phyloP scores from a whole-genome alignment of 352 stramenopile genomes.

The Phytophthora parvispora region DNA sequence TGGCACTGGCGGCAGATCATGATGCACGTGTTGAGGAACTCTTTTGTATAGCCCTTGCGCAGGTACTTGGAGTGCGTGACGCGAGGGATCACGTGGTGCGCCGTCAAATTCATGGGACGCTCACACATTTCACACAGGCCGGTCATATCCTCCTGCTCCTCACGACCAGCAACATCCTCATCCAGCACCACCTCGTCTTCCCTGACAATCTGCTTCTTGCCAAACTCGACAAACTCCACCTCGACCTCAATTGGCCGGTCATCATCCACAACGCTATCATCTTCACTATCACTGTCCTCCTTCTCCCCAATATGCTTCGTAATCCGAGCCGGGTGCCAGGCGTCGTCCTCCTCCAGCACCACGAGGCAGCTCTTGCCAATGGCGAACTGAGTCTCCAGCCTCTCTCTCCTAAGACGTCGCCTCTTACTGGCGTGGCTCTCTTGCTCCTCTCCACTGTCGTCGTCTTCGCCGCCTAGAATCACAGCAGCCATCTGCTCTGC shows the following conservation, averaged over 20 bases:
- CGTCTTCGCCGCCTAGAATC: constrained; percentile 21
- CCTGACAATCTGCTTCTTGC: constrained; percentile 68
- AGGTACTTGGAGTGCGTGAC: constrained; percentile 83
- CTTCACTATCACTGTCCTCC: constrained; percentile 12
- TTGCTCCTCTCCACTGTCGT: constrained; percentile 27
- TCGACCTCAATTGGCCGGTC: constrained; percentile 48
- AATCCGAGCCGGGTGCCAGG: constrained; percentile 81
- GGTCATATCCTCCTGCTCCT: constrained; percentile 66
- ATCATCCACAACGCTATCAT: constrained; percentile 4
- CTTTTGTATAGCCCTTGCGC: constrained; percentile 80
- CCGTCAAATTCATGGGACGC: constrained; percentile 92
- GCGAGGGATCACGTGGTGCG: constrained; percentile 95
- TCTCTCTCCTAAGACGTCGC: constrained; percentile 27
- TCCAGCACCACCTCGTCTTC: constrained; percentile 76
- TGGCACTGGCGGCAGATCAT: constrained; percentile 95
- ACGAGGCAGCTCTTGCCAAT: constrained; percentile 71
- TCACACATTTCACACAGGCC: constrained; percentile 92
- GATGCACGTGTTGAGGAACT: constrained; percentile 89
- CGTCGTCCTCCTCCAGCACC: constrained; percentile 73
- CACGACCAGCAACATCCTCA: constrained; percentile 69
- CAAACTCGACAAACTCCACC: constrained; percentile 85
- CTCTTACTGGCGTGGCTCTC: constrained; percentile 30
- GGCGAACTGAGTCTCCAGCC: constrained; percentile 58
- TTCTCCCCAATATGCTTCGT: constrained; percentile 40
- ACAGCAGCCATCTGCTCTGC: constrained; percentile 30